A percentile compares a stretch with the other conserved stretches of the same genome.
Evolutionary conservation across 176 grass and related monocot genomes (phyloP).

Genomic region (barley (Hordeum vulgare)): DNA sequence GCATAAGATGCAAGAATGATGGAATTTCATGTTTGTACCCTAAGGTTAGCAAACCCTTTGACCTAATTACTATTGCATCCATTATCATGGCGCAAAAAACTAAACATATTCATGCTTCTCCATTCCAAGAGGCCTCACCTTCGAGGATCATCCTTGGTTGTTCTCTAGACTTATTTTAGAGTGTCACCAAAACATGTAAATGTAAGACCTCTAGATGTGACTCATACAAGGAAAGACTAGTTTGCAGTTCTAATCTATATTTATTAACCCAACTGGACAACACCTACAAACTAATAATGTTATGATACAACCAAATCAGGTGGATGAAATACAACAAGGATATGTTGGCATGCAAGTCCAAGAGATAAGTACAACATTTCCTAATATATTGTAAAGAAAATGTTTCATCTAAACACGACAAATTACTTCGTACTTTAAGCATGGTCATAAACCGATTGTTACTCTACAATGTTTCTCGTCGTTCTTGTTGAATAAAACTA

Average conservation of each 20-base stretch:
- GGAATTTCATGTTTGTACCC: not conserved
- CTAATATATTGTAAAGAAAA: not conserved
- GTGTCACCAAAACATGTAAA: not conserved
- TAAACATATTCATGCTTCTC: not conserved
- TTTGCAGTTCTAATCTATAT: rapidly evolving
- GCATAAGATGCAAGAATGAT: not conserved
- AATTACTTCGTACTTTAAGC: not conserved
- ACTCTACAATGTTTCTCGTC: not conserved
- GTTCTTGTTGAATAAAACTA: not conserved
- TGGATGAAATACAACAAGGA: not conserved
- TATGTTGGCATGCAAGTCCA: too few species aligned
- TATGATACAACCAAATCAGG: not conserved
- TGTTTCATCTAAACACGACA: too few species aligned
- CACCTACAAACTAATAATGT: not conserved
- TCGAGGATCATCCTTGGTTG: not conserved
- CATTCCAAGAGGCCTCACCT: not conserved
- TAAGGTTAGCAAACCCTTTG: not conserved
- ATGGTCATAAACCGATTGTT: not conserved
- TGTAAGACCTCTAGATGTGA: not conserved
- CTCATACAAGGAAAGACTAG: not conserved
- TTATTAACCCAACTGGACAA: not conserved
- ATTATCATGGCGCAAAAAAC: not conserved
- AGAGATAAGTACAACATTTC: not conserved
- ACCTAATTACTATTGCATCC: not conserved
- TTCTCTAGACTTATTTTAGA: not conserved